phyloP scores from a whole-genome alignment of 2,329 filamentous ascomycete species.

The Ceratocystis cacaofunesta region DNA sequence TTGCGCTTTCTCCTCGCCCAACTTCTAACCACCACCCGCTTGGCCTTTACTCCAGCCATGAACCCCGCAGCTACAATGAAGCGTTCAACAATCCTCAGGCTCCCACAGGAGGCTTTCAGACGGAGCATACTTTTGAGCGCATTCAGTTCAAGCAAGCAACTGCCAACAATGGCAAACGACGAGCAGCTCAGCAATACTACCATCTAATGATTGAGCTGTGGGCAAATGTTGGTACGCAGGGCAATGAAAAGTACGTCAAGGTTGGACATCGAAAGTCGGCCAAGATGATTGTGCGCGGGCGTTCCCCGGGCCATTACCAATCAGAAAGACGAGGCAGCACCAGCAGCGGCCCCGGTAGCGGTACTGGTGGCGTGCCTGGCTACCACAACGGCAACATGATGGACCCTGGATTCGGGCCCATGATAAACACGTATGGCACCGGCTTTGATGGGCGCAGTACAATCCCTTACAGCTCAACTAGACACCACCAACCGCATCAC shows the following conservation, averaged over 20 bases:
- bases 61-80: conserved; percentile 19
- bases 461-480: conserved; percentile 25
- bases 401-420: conserved; percentile 27
- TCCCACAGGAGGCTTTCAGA: conserved; percentile 28
- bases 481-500: conserved; percentile 33
- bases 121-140: conserved; percentile 59
- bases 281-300: conserved; percentile 74
- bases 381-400: conserved; percentile 29
- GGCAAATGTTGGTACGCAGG: conserved; percentile 45
- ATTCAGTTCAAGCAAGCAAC: conserved; percentile 93
- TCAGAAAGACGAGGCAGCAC: conserved; percentile 53
- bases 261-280: conserved; percentile 59
- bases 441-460: conserved; percentile 29
- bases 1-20: conserved; percentile 52
- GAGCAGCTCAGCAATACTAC: conserved; percentile 85
- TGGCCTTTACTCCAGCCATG: conserved; percentile 30
- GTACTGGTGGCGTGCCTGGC: conserved; percentile 45
- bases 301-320: conserved; percentile 69
- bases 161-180: conserved; percentile 81
- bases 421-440: conserved; percentile 28
- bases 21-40: conserved; percentile 36
- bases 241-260: conserved; percentile 46
- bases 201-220: conserved; percentile 78
- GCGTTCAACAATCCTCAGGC: conserved; percentile 17
- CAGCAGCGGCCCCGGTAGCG: conserved; percentile 52